Conservation (phyloP, 1,284 basidiomycete species). For the Rhodotorula sp. region DNA sequence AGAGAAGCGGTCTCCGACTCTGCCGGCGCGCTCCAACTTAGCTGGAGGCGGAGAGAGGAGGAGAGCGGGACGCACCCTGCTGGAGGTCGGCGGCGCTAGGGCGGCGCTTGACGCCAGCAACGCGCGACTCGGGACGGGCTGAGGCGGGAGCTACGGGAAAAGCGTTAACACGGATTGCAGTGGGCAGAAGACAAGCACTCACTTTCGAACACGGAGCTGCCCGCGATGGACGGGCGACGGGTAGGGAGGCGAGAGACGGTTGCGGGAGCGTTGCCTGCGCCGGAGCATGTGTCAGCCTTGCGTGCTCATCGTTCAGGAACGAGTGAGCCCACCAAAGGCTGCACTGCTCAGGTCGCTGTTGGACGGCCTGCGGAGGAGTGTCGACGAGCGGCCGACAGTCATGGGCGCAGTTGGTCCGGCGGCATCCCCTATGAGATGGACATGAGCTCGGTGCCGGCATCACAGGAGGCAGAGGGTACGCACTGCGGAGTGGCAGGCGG, state of each 20-base stretch:
- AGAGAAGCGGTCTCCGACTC: conserved; percentile 32
- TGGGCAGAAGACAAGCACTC: background rate
- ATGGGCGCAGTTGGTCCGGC: conserved; percentile 10
- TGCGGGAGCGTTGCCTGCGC: background rate
- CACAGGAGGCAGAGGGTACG: background rate
- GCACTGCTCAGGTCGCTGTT: background rate
- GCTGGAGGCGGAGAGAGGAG: background rate
- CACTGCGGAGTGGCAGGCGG: conserved; percentile 20
- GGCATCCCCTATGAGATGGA: background rate
- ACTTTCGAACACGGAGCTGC: background rate
- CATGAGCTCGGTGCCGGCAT: no score
- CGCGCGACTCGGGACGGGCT: background rate
- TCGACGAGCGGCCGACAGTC: conserved; percentile 29
- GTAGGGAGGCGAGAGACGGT: conserved; percentile 12
- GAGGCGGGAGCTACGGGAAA: background rate
- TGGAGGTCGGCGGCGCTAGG: conserved; percentile 27
- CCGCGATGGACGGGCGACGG: conserved; percentile 20
- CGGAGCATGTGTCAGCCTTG: background rate
- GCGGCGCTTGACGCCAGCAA: conserved; percentile 21
- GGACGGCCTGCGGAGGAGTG: conserved; percentile 1
- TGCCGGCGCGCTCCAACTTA: background rate
- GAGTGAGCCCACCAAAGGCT: background rate
- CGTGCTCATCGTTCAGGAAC: background rate
- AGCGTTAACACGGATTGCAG: background rate
- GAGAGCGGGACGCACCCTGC: conserved; percentile 14